phyloP scores from a whole-genome alignment of 2,329 filamentous ascomycete genomes.

The Bipolaris victoriae region DNA sequence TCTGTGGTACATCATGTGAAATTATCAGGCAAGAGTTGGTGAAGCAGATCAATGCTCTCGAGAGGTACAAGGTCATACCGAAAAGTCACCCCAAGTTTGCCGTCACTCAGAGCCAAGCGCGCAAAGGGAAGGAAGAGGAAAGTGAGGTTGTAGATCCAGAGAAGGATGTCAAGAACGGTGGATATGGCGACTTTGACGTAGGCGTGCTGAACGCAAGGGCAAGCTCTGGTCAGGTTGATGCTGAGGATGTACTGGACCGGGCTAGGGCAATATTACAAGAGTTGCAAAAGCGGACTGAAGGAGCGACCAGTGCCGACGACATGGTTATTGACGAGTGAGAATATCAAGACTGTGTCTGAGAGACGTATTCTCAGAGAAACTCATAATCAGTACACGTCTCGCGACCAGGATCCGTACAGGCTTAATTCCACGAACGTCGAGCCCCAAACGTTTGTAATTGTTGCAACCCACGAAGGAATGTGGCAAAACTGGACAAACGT shows the following conservation, averaged over 20 bases:
- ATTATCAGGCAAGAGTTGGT: slow-evolving; percentile 32
- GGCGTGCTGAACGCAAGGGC: slow-evolving; percentile 89
- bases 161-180: slow-evolving; percentile 51
- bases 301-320: slow-evolving; percentile 16
- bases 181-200: slow-evolving; percentile 70
- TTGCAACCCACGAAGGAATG: neutral
- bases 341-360: neutral
- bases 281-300: slow-evolving; percentile 28
- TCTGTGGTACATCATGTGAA: slow-evolving; percentile 76
- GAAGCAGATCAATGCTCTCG: slow-evolving; percentile 41
- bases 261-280: slow-evolving; percentile 62
- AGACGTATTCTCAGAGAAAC: neutral
- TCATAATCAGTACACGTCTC: neutral
- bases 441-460: neutral
- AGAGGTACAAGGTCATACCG: slow-evolving; percentile 42
- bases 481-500: neutral
- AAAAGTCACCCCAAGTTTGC: slow-evolving; percentile 31
- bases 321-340: slow-evolving; percentile 32
- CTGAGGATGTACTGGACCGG: slow-evolving; percentile 76
- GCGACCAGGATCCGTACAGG: neutral
- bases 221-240: slow-evolving; percentile 80
- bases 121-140: slow-evolving; percentile 15
- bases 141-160: slow-evolving; percentile 28
- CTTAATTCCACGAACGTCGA: neutral
- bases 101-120: slow-evolving; percentile 7